Evolutionary conservation across 2,329 filamentous ascomycete genomes (phyloP).

Genomic region (Calonectria multiphialidica): DNA sequence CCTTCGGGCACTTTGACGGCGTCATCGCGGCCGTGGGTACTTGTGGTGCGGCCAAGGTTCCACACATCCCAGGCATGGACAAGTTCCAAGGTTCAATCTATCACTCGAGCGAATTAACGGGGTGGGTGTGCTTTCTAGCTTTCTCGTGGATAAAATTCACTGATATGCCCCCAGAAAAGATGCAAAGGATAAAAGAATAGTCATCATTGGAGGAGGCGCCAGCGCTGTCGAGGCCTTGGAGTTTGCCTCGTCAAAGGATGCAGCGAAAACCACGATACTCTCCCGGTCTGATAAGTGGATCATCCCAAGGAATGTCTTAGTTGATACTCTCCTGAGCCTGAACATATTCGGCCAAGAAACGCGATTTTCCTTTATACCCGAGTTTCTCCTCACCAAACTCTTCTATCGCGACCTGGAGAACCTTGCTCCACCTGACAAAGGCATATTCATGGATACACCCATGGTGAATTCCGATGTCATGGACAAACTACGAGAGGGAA

Average conservation of each 20-base stretch:
- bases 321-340: slow-evolving; percentile 79
- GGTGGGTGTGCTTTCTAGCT: slow-evolving; percentile 44
- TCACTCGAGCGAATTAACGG: slow-evolving; percentile 82
- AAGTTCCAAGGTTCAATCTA: slow-evolving; percentile 78
- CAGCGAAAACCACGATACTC: slow-evolving; percentile 77
- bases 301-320: slow-evolving; percentile 81
- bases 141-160: neutral
- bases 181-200: slow-evolving; percentile 80
- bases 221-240: slow-evolving; percentile 87
- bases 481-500: slow-evolving; percentile 77
- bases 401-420: slow-evolving; percentile 87
- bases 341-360: slow-evolving; percentile 87
- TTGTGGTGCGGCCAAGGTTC: slow-evolving; percentile 83
- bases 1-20: slow-evolving; percentile 81
- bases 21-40: slow-evolving; percentile 84
- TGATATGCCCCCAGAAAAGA: slow-evolving; percentile 63
- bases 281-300: slow-evolving; percentile 89
- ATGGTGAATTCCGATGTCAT: slow-evolving; percentile 91
- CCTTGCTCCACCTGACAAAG: slow-evolving; percentile 76
- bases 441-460: slow-evolving; percentile 85
- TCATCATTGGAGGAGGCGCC: slow-evolving; percentile 83
- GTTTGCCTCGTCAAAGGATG: slow-evolving; percentile 77
- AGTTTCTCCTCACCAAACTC: slow-evolving; percentile 78
- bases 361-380: slow-evolving; percentile 80
- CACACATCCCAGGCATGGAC: slow-evolving; percentile 76